Percentiles rank a stretch among this genome's conserved stretches.
Evolutionary conservation across 257 asterid species (phyloP).

Genomic region (Solanum paucissectum): DNA sequence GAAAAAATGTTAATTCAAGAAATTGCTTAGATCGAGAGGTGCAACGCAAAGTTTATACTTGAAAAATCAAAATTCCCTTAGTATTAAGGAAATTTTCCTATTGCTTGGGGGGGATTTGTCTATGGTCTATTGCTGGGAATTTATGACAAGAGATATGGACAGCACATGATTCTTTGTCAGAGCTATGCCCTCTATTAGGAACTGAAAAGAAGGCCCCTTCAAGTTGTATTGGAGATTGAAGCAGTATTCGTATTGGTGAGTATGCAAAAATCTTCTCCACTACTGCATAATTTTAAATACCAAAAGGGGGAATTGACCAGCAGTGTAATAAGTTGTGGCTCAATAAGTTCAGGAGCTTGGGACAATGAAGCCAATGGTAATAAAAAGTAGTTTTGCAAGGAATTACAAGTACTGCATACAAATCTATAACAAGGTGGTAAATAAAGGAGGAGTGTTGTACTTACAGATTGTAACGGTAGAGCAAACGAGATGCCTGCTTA

Average conservation of each 20-base stretch:
- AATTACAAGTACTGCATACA: background rate
- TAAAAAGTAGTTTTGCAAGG: background rate
- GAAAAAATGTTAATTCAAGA: background rate
- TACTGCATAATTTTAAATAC: background rate
- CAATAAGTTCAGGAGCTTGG: background rate
- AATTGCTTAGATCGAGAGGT: background rate
- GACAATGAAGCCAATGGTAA: background rate
- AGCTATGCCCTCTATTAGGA: background rate
- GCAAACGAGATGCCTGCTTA: constrained; percentile 78
- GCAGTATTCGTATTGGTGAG: background rate
- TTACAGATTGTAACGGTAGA: constrained; percentile 87
- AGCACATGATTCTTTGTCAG: background rate
- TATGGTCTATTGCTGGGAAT: background rate
- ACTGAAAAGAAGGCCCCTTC: background rate
- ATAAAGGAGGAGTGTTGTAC: background rate
- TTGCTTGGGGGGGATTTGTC: background rate
- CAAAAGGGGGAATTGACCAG: background rate
- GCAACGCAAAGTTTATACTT: background rate
- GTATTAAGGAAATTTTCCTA: background rate
- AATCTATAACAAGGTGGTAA: background rate
- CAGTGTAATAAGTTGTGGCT: background rate
- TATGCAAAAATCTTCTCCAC: background rate
- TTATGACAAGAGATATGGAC: background rate
- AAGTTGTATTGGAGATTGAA: background rate
- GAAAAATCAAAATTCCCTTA: background rate